These are phyloP conservation scores for Xenoacremonium recifei DNA, from an alignment of 2,329 filamentous ascomycete genomes.

Conservation along the genomic window DNA sequence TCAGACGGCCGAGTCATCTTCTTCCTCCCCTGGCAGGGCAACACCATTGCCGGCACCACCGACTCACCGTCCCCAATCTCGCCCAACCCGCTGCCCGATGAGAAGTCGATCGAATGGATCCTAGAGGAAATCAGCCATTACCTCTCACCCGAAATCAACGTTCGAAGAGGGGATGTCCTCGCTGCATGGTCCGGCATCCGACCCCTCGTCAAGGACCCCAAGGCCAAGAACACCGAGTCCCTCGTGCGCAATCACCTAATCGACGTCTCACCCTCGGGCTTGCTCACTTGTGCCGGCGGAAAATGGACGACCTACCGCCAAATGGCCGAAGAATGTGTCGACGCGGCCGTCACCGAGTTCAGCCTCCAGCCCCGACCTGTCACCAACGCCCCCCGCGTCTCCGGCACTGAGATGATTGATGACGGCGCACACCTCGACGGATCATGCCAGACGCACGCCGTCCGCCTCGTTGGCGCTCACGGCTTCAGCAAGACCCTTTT, in stretches of 20 bases:
- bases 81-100: constrained; percentile 71
- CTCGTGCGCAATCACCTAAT: constrained; percentile 85
- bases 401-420: constrained; percentile 66
- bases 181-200: constrained; percentile 89
- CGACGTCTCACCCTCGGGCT: constrained; percentile 73
- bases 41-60: constrained; percentile 87
- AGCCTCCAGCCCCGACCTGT: constrained; percentile 57
- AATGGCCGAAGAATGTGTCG: constrained; percentile 88
- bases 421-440: constrained; percentile 66
- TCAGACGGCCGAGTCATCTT: constrained; percentile 90
- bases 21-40: constrained; percentile 91
- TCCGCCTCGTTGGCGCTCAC: constrained; percentile 79
- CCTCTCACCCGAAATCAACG: constrained; percentile 79
- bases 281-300: constrained; percentile 82
- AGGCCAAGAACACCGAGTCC: constrained; percentile 81
- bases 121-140: constrained; percentile 80
- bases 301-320: constrained; percentile 94
- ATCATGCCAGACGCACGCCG: constrained; percentile 78
- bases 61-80: constrained; percentile 74
- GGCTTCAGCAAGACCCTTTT: constrained; percentile 87
- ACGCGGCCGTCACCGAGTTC: constrained; percentile 72
- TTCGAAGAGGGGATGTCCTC: constrained; percentile 82
- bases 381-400: constrained; percentile 62
- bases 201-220: constrained; percentile 81
- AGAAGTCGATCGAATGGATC: constrained; percentile 87